Percentiles rank a stretch among this genome's conserved stretches.
Conservation (phyloP, 1,139 yeast species). For the Lizanozyma gosingica region DNA sequence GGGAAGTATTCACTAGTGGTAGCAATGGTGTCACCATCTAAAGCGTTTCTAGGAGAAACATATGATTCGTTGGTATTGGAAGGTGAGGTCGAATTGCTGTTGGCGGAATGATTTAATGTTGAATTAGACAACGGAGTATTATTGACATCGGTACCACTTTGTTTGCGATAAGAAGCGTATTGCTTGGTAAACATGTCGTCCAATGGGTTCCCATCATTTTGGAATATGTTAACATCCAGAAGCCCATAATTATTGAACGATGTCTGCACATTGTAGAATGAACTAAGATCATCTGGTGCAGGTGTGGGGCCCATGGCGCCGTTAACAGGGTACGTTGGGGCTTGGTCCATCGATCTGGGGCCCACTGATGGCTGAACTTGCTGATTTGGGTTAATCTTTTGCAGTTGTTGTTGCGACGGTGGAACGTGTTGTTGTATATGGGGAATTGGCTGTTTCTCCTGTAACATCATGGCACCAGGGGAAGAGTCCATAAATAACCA, state of each 20-base stretch:
- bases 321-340: background rate
- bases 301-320: background rate
- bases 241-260: constrained; percentile 12
- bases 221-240: constrained; percentile 28
- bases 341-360: constrained; percentile 1
- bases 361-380: background rate
- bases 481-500: constrained; percentile 31
- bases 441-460: background rate
- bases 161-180: constrained; percentile 3
- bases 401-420: background rate
- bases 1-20: background rate
- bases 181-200: constrained; percentile 24
- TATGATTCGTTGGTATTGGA: constrained; percentile 27
- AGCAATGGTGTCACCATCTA: constrained; percentile 7
- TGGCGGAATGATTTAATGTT: constrained; percentile 12
- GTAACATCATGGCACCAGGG: constrained; percentile 4
- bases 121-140: constrained; percentile 4
- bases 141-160: constrained; percentile 1
- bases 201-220: constrained; percentile 29
- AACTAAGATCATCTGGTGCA: constrained; percentile 1
- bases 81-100: constrained; percentile 27
- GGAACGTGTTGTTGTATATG: constrained; percentile 1
- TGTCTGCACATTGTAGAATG: constrained; percentile 1
- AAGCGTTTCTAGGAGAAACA: constrained; percentile 15
- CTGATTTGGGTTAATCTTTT: background rate